Base-by-base conservation (phyloP, 352 stramenopile species). In the Globisporangium heterothallicum region DNA sequence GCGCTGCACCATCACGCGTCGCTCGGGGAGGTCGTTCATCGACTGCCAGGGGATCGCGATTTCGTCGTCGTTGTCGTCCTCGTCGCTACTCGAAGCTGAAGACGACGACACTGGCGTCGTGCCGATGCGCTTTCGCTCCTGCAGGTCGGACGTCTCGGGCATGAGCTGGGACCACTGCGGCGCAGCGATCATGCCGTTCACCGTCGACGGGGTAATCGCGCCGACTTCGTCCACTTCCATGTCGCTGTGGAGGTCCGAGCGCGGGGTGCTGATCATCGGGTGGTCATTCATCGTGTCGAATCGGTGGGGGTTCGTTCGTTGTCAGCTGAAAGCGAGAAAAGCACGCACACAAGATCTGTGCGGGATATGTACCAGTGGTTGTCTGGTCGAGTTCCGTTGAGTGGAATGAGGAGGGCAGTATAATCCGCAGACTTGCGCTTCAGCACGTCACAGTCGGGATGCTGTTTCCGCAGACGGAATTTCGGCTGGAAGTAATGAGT, bases 1-100 rank as follows among this genome's bases (percentile, higher is more conserved):
- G 16, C 70, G 78, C 48, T 86, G 76, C 14, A 89, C 76, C 70
- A 92, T 88, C 25, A 69, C 53, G 4, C 81, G 72, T 6, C 78
- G 81, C 48, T 78, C 63, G 5, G 78, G 76, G 10, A 89, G 57
- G 54, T 92, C 76, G 25, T 46, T 73, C 18, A 49, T 46, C 10
- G 62, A 73, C 51, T 88, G 81, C 81, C 81, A 92, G 16, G 77
- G 72, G 2, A 38, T 58, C 43, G 53, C 46, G 25, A 6, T n/a
- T 1, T 46, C 34, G 25, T 42, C 27, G 7, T 41, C 25, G 25
- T 63, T 53, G 16, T 57, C 30, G 18, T 42, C 35, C 6, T 52
- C 40, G n/a, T 63, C 41, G 45, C 16, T 56, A 38, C 22, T 61
- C 6, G 43, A 63, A 52, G 40, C 43, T 42, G 42, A 38, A 19